Evolutionary conservation across 768 basidiomycete genomes (phyloP).

Genomic region (Amylocystis lapponica): DNA sequence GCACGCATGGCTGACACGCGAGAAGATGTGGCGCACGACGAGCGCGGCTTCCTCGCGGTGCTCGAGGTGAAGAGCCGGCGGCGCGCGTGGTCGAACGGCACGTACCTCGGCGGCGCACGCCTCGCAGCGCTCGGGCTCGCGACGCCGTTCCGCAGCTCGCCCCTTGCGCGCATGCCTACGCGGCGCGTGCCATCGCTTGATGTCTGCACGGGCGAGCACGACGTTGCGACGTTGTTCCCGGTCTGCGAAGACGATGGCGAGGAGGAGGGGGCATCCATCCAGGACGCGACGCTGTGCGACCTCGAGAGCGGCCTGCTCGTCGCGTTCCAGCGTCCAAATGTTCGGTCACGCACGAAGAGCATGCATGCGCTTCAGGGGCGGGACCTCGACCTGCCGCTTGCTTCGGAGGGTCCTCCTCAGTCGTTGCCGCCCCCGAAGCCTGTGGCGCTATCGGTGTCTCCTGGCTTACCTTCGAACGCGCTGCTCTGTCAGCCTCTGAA

Average conservation of each 20-base stretch:
- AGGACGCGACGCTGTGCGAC: slow-evolving; percentile 6
- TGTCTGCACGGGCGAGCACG: slow-evolving; percentile 20
- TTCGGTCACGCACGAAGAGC: slow-evolving; percentile 21
- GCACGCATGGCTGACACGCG: slow-evolving; percentile 34
- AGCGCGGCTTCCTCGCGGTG: slow-evolving; percentile 25
- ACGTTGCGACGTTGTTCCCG: slow-evolving; percentile 23
- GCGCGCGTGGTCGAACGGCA: slow-evolving; percentile 60
- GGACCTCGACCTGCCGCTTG: neutral
- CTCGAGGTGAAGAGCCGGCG: slow-evolving; percentile 56
- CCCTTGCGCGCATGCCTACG: slow-evolving; percentile 30
- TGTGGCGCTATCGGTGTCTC: slow-evolving; percentile 9
- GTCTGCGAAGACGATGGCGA: slow-evolving; percentile 28
- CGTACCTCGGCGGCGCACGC: slow-evolving; percentile 32
- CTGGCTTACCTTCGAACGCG: slow-evolving; percentile 6
- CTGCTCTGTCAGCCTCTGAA: slow-evolving; percentile 9
- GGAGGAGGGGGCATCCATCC: slow-evolving; percentile 11
- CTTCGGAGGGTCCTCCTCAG: neutral
- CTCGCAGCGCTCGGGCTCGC: slow-evolving; percentile 41
- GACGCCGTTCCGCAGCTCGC: slow-evolving; percentile 45
- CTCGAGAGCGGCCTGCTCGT: slow-evolving; percentile 7
- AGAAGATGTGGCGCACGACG: slow-evolving; percentile 35
- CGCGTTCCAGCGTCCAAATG: slow-evolving; percentile 7
- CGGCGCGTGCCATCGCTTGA: slow-evolving; percentile 7
- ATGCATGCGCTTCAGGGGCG: slow-evolving; percentile 13
- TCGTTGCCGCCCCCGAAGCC: slow-evolving; percentile 2